These are phyloP conservation scores for Paragyromitra xinjiangensis DNA, from an alignment of 495 filamentous ascomycete genomes.

Conservation along the genomic window DNA sequence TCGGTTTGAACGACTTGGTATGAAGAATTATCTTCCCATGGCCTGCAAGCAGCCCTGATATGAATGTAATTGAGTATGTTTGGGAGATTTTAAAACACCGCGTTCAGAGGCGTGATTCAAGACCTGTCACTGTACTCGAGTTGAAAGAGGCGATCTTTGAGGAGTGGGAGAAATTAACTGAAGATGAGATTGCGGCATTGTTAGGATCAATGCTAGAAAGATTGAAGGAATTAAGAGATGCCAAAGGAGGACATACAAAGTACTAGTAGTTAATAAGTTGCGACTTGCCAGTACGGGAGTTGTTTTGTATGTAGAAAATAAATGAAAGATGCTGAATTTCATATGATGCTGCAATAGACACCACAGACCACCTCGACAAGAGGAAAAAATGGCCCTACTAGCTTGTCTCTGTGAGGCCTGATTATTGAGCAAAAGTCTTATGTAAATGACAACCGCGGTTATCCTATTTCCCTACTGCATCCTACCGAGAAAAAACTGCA, in stretches of 20 bases:
- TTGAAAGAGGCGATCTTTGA: neutral
- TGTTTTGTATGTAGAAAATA: no score
- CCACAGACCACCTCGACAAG: neutral
- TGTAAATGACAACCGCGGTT: neutral
- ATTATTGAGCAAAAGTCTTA: neutral
- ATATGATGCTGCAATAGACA: neutral
- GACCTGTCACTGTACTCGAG: neutral
- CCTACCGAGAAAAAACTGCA: neutral
- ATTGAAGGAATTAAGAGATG: neutral
- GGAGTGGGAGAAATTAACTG: conserved; percentile 21
- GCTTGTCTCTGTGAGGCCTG: neutral
- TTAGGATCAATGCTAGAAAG: conserved; percentile 19
- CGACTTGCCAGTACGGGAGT: no score
- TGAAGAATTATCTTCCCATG: neutral
- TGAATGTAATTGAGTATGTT: conserved; percentile 33
- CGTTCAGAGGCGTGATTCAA: neutral
- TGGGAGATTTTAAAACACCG: conserved; percentile 15
- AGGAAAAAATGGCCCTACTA: neutral
- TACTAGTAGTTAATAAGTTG: no score
- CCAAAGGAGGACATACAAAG: neutral
- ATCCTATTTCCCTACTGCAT: neutral
- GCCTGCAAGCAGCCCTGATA: conserved; percentile 24
- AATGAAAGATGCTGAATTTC: neutral
- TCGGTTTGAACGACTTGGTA: neutral
- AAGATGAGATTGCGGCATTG: neutral